Conservation (phyloP, 202 grass and related monocot species). For the Digitaria exilis region DNA sequence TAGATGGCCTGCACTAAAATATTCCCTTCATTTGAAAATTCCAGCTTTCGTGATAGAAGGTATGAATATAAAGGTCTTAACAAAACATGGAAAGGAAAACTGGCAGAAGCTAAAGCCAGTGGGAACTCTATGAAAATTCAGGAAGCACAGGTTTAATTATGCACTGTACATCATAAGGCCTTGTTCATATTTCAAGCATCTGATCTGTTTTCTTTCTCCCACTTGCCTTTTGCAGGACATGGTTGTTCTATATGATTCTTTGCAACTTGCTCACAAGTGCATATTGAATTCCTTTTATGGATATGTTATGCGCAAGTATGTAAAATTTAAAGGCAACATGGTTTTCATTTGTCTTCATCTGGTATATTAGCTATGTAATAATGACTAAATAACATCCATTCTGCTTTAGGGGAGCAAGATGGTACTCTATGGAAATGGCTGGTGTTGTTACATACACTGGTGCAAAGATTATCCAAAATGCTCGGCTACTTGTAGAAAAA, state of each 20-base stretch:
- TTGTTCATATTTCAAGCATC: constrained; percentile 36
- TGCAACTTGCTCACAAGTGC: constrained; percentile 98
- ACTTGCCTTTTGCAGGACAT: constrained; percentile 76
- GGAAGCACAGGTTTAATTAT: constrained; percentile 81
- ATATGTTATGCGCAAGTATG: constrained; percentile 99
- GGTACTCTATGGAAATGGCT: constrained; percentile 99
- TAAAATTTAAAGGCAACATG: constrained; percentile 30
- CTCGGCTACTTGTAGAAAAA: constrained; percentile 90
- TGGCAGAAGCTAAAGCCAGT: constrained; percentile 78
- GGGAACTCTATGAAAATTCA: constrained; percentile 97
- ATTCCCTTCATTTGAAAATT: constrained; percentile 40
- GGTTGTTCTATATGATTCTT: constrained; percentile 98
- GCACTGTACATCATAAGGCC: constrained; percentile 15
- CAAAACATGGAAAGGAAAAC: constrained; percentile 95
- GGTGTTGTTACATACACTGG: constrained; percentile 99
- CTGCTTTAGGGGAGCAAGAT: constrained; percentile 89
- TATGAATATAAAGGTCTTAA: constrained; percentile 99
- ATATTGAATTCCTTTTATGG: constrained; percentile 99
- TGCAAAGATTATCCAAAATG: constrained; percentile 98
- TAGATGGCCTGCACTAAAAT: constrained; percentile 42
- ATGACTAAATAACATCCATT: constrained; percentile 33
- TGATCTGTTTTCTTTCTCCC: constrained; percentile 24
- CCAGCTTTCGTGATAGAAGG: constrained; percentile 97
- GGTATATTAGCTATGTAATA: constrained; percentile 29
- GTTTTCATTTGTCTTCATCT: constrained; percentile 34